Evolutionary conservation across 2,329 filamentous ascomycete species (phyloP), one percentile per base, ranked within the genome.

Genomic region (Microascus cirrosus): DNA sequence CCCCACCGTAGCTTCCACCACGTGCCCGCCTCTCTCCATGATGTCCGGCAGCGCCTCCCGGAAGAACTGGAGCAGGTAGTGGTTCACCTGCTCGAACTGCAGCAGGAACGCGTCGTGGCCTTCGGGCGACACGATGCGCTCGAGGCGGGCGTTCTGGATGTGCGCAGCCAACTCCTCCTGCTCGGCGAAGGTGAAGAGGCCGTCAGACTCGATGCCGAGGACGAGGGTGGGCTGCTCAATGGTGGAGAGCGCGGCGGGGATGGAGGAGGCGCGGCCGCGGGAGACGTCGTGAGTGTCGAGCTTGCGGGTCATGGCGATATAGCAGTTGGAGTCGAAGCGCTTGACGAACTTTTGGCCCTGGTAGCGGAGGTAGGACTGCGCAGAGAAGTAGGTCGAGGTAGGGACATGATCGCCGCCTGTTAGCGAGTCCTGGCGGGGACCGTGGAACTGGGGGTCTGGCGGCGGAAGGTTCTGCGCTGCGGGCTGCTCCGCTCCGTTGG

Each of bases 221-320:
- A 99, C 90, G 8, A 99, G 77, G 0, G 89, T 87, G 1, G 94
- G 94, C 71, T 99, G 94, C 68, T 92, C 77, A 59, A 99, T 94
- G 68, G 89, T 74, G 0, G 82, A 83, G 3, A 99, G 78, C 0
- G 93, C 93, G 60, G 90, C 84, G 28, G 82, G 79, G 35, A 95
- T 84, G 28, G 80, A 77, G 48, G 74, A 65, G n/a, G 83, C 74
- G 5, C 93, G 86, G 67, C 86, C 83, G 50, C 92, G 83, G 15
- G 91, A 95, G 28, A 99, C 84, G 69, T 99, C 94, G 71, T 99
- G 94, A 0, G 94, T 97, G 69, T 99, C 94, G 18, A 99, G 82
- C 73, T 99, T 99, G 66, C 94, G 87, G 4, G 94, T 97, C 72
- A 99, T 96, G 63, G 94, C 92, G 64, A 99, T 97, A 75, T 99